Conservation (phyloP, 371 early-diverging fungal species). For the Coemansia sp. region DNA sequence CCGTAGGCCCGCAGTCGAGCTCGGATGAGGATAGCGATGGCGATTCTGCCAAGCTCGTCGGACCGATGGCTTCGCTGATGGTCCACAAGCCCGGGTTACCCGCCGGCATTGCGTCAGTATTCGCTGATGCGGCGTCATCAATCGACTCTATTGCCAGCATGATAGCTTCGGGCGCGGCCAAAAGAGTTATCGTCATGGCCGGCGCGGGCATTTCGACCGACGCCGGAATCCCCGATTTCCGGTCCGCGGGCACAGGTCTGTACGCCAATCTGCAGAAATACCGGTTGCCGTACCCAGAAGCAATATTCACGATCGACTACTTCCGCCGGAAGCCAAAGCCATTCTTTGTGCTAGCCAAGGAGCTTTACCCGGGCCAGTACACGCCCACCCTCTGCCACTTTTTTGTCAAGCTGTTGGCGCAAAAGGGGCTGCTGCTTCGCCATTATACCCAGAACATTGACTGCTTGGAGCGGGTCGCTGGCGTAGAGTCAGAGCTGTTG, state of each 20-base stretch:
- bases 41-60: not conserved
- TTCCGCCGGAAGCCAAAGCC: constrained; percentile 81
- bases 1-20: constrained; percentile 14
- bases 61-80: constrained; percentile 7
- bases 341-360: constrained; percentile 88
- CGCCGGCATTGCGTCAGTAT: constrained; percentile 12
- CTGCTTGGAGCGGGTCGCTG: constrained; percentile 86
- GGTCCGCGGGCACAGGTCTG: constrained; percentile 89
- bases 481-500: constrained; percentile 66
- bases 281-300: constrained; percentile 88
- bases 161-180: constrained; percentile 61
- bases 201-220: constrained; percentile 95
- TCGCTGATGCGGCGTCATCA: constrained; percentile 20
- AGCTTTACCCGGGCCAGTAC: constrained; percentile 83
- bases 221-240: constrained; percentile 81
- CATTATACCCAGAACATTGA: constrained; percentile 97
- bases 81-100: constrained; percentile 19
- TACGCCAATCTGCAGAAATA: constrained; percentile 87
- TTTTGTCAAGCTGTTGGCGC: constrained; percentile 75
- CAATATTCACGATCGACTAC: constrained; percentile 91
- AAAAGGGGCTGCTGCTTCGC: constrained; percentile 71
- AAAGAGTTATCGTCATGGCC: constrained; percentile 85
- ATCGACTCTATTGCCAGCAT: constrained; percentile 60
- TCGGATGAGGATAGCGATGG: constrained; percentile 7
- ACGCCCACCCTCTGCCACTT: constrained; percentile 84